Base-by-base conservation (phyloP, 1,284 basidiomycete species). In the Trichosporon inkin region DNA sequence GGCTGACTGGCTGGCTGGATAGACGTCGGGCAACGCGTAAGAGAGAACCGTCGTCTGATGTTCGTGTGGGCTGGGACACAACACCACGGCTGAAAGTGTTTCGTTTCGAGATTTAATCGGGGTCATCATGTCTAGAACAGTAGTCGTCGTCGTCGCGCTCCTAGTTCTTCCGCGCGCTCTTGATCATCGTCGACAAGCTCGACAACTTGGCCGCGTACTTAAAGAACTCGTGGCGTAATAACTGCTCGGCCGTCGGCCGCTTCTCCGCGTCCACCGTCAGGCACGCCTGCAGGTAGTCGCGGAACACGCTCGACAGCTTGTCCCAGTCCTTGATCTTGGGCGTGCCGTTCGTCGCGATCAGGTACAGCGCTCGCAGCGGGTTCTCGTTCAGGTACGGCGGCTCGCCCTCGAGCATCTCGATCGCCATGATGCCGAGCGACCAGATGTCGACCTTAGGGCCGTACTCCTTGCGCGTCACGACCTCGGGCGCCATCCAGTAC, bases 401-500 rank as follows among this genome's bases (percentile, higher is more conserved):
- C 79, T 99, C 95, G 63, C 96, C 95, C 79, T 98, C 95, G 69
- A 99, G 92, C 95, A 99, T 99, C 82, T 98, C 94, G 67, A 99
- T 99, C 22, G 93, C 93, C 92, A 99, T 95, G 81, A 99, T 99
- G 20, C 95, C 96, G 71, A 99, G 80, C 77, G 87, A 89, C 96
- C 96, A 99, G 62, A 99, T 92, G 75, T 99, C 96, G 32, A 99
- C 96, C 78, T 98, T 98, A 4, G 95, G 91, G 0, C 95, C 96
- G 74, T 99, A 99, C 80, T 97, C 96, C 78, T 98, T 98, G 59
- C 94, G 86, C 19, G 92, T 96, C 61, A 99, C 95, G 34, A 99
- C 94, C 75, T 99, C 95, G 1, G 95, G 95, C 1, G 96, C 95
- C 95, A 99, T 99, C 95, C 95, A 99, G 76, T 98, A 99, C 1